Percentiles rank a stretch among this genome's conserved stretches.
Conservation (phyloP, 306 rosid genomes). For the Medicago arabica region DNA sequence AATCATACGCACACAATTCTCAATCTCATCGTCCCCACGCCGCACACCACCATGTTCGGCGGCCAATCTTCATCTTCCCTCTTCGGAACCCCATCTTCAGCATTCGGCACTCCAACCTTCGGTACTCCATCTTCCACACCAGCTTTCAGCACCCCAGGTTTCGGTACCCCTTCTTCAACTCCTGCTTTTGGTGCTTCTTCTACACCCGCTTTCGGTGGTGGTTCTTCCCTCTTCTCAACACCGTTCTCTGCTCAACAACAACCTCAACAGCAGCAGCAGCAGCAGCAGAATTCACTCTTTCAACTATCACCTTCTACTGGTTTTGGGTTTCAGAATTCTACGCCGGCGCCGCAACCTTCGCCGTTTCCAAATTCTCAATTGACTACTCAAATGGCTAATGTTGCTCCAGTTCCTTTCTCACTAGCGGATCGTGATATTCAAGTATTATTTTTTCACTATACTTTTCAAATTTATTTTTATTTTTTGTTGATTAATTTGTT, state of each 20-base stretch:
- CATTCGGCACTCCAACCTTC: slow-evolving; percentile 33
- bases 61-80: slow-evolving; percentile 54
- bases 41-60: slow-evolving; percentile 57
- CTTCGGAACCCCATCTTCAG: slow-evolving; percentile 43
- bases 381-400: slow-evolving; percentile 86
- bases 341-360: slow-evolving; percentile 55
- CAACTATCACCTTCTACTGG: slow-evolving; percentile 57
- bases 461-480: not conserved
- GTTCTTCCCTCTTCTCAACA: slow-evolving; percentile 50
- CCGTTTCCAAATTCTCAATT: slow-evolving; percentile 64
- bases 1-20: not conserved
- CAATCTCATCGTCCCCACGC: not conserved
- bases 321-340: slow-evolving; percentile 64
- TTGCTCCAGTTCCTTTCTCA: slow-evolving; percentile 86
- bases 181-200: slow-evolving; percentile 29
- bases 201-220: slow-evolving; percentile 56
- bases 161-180: slow-evolving; percentile 29
- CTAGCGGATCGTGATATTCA: slow-evolving; percentile 93
- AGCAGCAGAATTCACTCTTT: slow-evolving; percentile 52
- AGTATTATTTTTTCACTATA: slow-evolving; percentile 38
- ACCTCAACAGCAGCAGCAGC: slow-evolving; percentile 30
- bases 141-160: slow-evolving; percentile 17
- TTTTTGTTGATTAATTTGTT: not conserved
- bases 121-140: slow-evolving; percentile 26
- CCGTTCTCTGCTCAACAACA: slow-evolving; percentile 70